These are phyloP conservation scores for Xerocomus brunneocitrinus DNA, from an alignment of 768 basidiomycete species.

Conservation along the genomic window DNA sequence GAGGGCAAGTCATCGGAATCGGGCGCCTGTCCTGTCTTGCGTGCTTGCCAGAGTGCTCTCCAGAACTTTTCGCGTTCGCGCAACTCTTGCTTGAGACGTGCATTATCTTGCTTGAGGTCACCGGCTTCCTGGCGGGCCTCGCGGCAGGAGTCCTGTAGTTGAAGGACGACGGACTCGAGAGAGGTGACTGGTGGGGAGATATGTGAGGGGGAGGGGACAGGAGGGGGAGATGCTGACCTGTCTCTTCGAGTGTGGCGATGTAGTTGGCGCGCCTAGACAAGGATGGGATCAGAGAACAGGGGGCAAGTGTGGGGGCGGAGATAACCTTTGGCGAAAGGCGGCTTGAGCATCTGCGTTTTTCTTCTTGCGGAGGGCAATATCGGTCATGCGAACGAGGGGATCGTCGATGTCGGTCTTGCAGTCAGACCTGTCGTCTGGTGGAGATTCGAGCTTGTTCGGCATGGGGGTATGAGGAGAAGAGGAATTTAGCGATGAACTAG, in stretches of 20 bases:
- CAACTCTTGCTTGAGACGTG: constrained; percentile 56
- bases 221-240: constrained; percentile 38
- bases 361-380: constrained; percentile 74
- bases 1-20: constrained; percentile 51
- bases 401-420: constrained; percentile 36
- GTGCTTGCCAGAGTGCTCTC: constrained; percentile 63
- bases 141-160: constrained; percentile 77
- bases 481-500: constrained; percentile 9
- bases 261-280: constrained; percentile 65
- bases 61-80: constrained; percentile 73
- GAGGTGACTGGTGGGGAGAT: constrained; percentile 56
- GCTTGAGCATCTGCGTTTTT: constrained; percentile 90
- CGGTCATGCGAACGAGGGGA: constrained; percentile 45
- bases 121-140: constrained; percentile 57
- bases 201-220: constrained; percentile 1
- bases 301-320: background rate
- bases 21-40: constrained; percentile 50
- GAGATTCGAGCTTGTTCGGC: constrained; percentile 31
- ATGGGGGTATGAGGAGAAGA: constrained; percentile 13
- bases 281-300: constrained; percentile 20
- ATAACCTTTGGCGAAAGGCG: constrained; percentile 64
- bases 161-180: constrained; percentile 78
- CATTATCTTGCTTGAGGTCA: constrained; percentile 64
- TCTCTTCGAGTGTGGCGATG: constrained; percentile 83
- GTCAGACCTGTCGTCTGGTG: constrained; percentile 35